phyloP scores from a whole-genome alignment of 1,284 basidiomycete genomes.

The Ganoderma boninense region DNA sequence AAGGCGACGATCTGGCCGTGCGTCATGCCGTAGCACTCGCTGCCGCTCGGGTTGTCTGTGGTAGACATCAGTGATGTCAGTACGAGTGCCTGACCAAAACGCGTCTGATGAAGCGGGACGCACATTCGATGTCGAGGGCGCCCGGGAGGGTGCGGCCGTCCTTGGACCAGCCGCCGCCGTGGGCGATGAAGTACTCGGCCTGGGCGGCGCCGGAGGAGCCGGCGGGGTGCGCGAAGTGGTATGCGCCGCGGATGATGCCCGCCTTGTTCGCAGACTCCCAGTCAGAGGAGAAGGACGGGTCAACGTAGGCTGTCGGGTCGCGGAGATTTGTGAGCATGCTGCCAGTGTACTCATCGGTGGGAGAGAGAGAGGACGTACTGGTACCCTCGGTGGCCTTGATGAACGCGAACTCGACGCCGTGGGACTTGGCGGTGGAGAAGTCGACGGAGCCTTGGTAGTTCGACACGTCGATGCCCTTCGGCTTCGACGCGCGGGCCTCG shows the following conservation, averaged over 20 bases:
- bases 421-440: conserved; percentile 62
- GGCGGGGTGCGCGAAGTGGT: conserved; percentile 69
- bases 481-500: conserved; percentile 49
- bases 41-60: conserved; percentile 57
- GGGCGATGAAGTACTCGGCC: too few species aligned
- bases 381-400: conserved; percentile 81
- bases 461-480: conserved; percentile 66
- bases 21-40: conserved; percentile 67
- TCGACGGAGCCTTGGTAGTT: conserved; percentile 60
- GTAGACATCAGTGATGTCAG: neutral
- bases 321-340: too few species aligned
- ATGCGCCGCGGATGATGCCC: conserved; percentile 64
- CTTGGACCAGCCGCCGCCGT: conserved; percentile 69
- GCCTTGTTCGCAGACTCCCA: conserved; percentile 64
- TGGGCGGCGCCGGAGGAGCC: conserved; percentile 60
- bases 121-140: conserved; percentile 71
- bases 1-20: conserved; percentile 76
- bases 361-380: conserved; percentile 41
- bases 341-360: neutral
- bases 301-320: conserved; percentile 45
- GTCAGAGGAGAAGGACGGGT: conserved; percentile 56
- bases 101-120: too few species aligned
- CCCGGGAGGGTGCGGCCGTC: conserved; percentile 73
- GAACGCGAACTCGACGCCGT: conserved; percentile 66
- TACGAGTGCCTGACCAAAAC: too few species aligned